Base-by-base conservation (phyloP, 768 basidiomycete species). In the Tulasnella sp. region DNA sequence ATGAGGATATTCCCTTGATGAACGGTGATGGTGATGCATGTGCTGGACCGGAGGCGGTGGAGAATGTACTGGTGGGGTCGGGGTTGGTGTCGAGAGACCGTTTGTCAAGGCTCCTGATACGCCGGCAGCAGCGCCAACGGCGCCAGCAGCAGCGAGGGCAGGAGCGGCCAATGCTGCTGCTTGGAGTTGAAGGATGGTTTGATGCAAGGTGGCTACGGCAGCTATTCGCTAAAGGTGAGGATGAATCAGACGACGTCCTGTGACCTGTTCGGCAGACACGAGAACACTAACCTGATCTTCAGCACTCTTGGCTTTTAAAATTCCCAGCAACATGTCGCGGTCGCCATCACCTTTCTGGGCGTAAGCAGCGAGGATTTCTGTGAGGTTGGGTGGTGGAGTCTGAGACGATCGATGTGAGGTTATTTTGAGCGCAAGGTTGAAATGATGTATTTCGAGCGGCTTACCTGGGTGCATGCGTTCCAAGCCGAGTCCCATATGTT, bases 261-360 rank as follows among this genome's bases (percentile, higher is more conserved):
- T 14, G 38, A 3, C 31, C 7, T 7, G 74, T 27, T 24, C 8
- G 52, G 34, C 14, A 68, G 38, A 24, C 42, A 36, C 72, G 46
- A 14, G 48, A n/a, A 71, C 34, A 83, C 90, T 58, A 81, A 94
- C 95, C 90, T 97, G 93, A 84, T 98, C 96, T 84, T 98, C 96
- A 18, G 96, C 92, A 71, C 91, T 90, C 87, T 98, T 98, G 83
- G 96, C 95, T 80, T 93, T 95, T 74, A 98, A 88, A 89, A 98
- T 93, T 82, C 94, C 90, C 46, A 97, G 88, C 31, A 98, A 88
- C 91, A 97, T 93, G 76, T 97, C 95, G 34, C 96, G 89, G 88
- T 98, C 96, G 62, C 95, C 96, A 80, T 96, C 94, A 80, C 96
- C 96, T 83, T 92, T 94, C 52, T 91, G 86, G 79, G 90, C 89